These are phyloP conservation scores for Leucogyrophana mollusca DNA, from an alignment of 768 basidiomycete genomes.

Conservation along the genomic window DNA sequence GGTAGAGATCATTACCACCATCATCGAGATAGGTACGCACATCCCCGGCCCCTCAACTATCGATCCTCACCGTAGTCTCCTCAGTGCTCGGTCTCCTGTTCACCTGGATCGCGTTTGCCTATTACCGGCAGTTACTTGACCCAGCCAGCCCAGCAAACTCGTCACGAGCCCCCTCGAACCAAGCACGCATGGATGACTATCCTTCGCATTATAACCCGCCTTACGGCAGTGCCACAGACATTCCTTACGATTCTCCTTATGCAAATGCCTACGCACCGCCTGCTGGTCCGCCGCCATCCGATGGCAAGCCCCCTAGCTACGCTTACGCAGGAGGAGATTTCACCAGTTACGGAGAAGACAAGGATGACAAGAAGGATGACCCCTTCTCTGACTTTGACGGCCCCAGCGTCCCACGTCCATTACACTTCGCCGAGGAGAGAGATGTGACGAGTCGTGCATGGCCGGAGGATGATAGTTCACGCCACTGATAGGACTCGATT, in stretches of 20 bases:
- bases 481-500: not conserved
- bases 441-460: constrained; percentile 36
- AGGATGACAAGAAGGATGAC: constrained; percentile 42
- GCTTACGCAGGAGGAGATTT: constrained; percentile 34
- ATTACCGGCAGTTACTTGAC: constrained; percentile 73
- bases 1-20: constrained; percentile 62
- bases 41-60: no score
- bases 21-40: constrained; percentile 60
- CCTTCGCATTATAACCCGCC: constrained; percentile 61
- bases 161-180: constrained; percentile 40
- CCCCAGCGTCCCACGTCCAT: constrained; percentile 30
- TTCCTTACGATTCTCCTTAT: constrained; percentile 25
- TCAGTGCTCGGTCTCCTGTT: constrained; percentile 61
- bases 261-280: constrained; percentile 47
- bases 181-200: constrained; percentile 35
- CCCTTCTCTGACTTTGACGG: constrained; percentile 56
- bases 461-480: constrained; percentile 8
- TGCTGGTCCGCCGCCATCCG: constrained; percentile 45
- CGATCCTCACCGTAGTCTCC: no score
- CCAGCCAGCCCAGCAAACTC: constrained; percentile 57
- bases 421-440: constrained; percentile 39
- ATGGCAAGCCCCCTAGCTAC: constrained; percentile 53
- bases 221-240: constrained; percentile 31
- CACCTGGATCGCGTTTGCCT: constrained; percentile 64
- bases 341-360: constrained; percentile 20